Evolutionary conservation across 1,139 yeast species (phyloP).

Genomic region (Kodamaea sp.): DNA sequence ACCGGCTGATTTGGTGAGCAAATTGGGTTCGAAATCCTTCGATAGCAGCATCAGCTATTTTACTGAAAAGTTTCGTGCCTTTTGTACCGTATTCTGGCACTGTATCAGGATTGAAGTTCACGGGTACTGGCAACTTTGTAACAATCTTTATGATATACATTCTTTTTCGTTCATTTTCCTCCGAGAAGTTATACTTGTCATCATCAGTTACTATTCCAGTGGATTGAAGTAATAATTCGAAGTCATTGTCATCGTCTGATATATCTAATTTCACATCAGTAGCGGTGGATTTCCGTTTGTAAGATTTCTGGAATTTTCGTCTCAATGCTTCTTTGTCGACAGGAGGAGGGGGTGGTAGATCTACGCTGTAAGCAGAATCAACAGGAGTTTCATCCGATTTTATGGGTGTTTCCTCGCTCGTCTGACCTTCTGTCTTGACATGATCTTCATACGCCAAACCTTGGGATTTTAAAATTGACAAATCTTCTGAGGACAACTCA

Average conservation of each 20-base stretch:
- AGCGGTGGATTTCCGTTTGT: slow-evolving; percentile 1
- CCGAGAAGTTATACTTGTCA: slow-evolving; percentile 23
- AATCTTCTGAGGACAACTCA: neutral
- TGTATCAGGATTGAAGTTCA: slow-evolving; percentile 10
- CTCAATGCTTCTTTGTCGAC: slow-evolving; percentile 1
- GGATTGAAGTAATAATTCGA: slow-evolving; percentile 7
- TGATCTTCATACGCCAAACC: neutral
- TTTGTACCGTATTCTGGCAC: slow-evolving; percentile 32
- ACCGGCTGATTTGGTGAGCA: slow-evolving; percentile 4
- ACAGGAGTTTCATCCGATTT: neutral
- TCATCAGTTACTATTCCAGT: slow-evolving; percentile 5
- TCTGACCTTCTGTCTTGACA: too few species aligned
- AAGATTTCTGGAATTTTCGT: neutral
- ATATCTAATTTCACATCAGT: slow-evolving; percentile 3
- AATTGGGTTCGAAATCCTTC: slow-evolving; percentile 11
- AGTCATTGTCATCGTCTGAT: slow-evolving; percentile 5
- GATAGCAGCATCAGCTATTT: slow-evolving; percentile 17
- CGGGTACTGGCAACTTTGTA: slow-evolving; percentile 29
- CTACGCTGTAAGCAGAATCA: neutral
- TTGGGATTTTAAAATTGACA: too few species aligned
- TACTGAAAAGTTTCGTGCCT: slow-evolving; percentile 31
- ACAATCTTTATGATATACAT: slow-evolving; percentile 32
- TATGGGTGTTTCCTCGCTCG: neutral
- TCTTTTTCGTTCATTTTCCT: slow-evolving; percentile 30
- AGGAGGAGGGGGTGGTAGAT: neutral